Percentiles rank a stretch among this genome's conserved stretches.
These are phyloP conservation scores for Mariannaea sp. DNA, from an alignment of 2,329 filamentous ascomycete genomes.

Conservation along the genomic window DNA sequence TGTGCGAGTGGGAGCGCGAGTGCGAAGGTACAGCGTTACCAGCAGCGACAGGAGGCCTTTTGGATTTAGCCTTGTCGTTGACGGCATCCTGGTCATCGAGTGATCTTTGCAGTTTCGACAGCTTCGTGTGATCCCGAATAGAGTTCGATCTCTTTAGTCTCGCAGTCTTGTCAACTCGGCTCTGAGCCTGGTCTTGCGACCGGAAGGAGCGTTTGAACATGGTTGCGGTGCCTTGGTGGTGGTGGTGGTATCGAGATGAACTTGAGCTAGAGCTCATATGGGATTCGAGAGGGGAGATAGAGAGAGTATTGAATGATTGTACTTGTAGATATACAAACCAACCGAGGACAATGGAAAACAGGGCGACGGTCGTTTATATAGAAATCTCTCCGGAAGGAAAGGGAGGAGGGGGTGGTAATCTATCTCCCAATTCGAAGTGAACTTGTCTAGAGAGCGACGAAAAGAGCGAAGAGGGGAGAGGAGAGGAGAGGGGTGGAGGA, in stretches of 20 bases:
- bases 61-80: slow-evolving; percentile 17
- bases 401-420: too few species aligned
- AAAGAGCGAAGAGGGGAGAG: slow-evolving; percentile 51
- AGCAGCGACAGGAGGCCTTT: slow-evolving; percentile 19
- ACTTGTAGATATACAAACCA: too few species aligned
- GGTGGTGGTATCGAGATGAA: slow-evolving; percentile 18
- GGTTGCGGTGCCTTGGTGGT: slow-evolving; percentile 45
- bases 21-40: slow-evolving; percentile 27
- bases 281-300: slow-evolving; percentile 27
- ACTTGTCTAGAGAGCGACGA: slow-evolving; percentile 56
- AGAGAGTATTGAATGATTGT: slow-evolving; percentile 7
- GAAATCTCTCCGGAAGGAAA: slow-evolving; percentile 11
- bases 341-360: slow-evolving; percentile 8
- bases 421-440: slow-evolving; percentile 30
- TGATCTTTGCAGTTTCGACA: slow-evolving; percentile 84
- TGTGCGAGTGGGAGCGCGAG: too few species aligned
- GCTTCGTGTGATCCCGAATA: slow-evolving; percentile 75
- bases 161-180: slow-evolving; percentile 83
- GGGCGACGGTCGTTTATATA: slow-evolving; percentile 13
- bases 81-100: slow-evolving; percentile 62
- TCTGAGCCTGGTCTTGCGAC: slow-evolving; percentile 65
- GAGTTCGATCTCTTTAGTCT: slow-evolving; percentile 70
- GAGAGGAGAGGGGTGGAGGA: slow-evolving; percentile 31
- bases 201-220: slow-evolving; percentile 96
- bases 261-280: slow-evolving; percentile 39